phyloP scores from a whole-genome alignment of 495 filamentous ascomycete genomes.

The Bryoglossum gracile region DNA sequence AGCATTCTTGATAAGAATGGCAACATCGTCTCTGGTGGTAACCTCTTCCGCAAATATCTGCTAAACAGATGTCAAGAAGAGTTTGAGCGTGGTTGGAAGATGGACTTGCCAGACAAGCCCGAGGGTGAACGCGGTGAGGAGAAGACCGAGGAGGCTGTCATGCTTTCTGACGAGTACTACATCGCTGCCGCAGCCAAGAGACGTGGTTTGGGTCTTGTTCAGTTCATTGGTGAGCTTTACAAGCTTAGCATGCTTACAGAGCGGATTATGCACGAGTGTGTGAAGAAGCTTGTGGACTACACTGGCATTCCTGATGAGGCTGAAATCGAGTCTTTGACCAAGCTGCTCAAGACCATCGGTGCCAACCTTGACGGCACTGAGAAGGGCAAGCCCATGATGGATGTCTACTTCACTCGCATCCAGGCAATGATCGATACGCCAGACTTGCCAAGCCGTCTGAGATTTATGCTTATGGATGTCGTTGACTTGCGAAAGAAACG shows the following conservation, averaged over 20 bases:
- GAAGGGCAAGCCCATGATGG: constrained; percentile 76
- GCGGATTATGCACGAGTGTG: constrained; percentile 99
- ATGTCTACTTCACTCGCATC: constrained; percentile 90
- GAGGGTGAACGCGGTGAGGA: constrained; percentile 53
- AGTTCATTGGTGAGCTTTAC: constrained; percentile 99
- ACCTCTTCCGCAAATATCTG: constrained; percentile 95
- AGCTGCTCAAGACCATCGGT: constrained; percentile 87
- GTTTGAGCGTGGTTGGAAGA: constrained; percentile 97
- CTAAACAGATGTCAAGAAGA: constrained; percentile 98
- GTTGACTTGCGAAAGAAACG: constrained; percentile 66
- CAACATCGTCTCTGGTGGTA: constrained; percentile 82
- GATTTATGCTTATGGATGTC: constrained; percentile 95
- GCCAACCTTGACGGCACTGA: constrained; percentile 72
- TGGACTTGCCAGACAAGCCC: constrained; percentile 73
- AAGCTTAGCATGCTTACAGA: constrained; percentile 98
- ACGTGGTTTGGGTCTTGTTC: constrained; percentile 92
- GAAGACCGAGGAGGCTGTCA: constrained; percentile 57
- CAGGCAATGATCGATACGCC: constrained; percentile 66
- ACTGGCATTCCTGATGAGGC: constrained; percentile 89
- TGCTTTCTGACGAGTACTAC: constrained; percentile 98
- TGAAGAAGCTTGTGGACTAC: constrained; percentile 93
- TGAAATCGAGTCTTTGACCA: constrained; percentile 89
- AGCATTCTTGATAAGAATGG: constrained; percentile 79
- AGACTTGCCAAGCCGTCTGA: constrained; percentile 74
- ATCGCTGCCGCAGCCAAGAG: constrained; percentile 91